Base-by-base conservation (phyloP, 495 filamentous ascomycete genomes). In the Hyaloscypha variabilis region DNA sequence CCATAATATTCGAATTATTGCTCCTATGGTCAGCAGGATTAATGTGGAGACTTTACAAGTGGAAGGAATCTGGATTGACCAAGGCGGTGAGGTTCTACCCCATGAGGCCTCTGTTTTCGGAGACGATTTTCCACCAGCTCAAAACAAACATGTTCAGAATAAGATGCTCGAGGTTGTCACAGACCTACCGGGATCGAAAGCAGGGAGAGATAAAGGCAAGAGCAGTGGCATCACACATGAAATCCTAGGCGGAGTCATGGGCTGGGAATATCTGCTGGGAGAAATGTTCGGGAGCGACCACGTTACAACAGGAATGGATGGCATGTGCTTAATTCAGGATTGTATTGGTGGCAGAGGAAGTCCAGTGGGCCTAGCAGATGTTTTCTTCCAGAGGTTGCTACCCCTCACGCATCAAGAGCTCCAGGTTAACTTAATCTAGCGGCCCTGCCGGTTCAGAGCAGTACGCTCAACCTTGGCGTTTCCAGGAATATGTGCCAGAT, bases 221-320 rank as follows among this genome's bases (percentile, higher is more conserved):
- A 62, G 61, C 19, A 65, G 39, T 19, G 39, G 39, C 2, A 46
- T 46, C 17, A 46, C 39, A 4, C 39, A 46, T 46, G 39, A 46
- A 46, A 19, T 79, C 51, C 67, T 78, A 2, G 67, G 66, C 57
- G 77, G 77, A 34, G 75, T 79, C 21, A 76, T 73, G 64, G 75
- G 75, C 11, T 79, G 77, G 77, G 75, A 78, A 46, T 78, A 77
- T 62, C 49, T 79, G 26, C 56, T 79, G 0, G 77, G 77, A 23
- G 77, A 79, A 62, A 75, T 78, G 77, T 79, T 79, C 54, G 64
- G 66, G 13, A 73, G 62, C 4, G 77, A 79, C 60, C 77, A 79
- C 67, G 69, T 75, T 29, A 66, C 68, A 28, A 71, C 78, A 54
- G 72, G 73, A 17, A 69, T 75, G 25, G 74, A 76, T 64, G 77